Evolutionary conservation across 208 protist genomes (phyloP).

Genomic region (Acanthamoeba castellanii): DNA sequence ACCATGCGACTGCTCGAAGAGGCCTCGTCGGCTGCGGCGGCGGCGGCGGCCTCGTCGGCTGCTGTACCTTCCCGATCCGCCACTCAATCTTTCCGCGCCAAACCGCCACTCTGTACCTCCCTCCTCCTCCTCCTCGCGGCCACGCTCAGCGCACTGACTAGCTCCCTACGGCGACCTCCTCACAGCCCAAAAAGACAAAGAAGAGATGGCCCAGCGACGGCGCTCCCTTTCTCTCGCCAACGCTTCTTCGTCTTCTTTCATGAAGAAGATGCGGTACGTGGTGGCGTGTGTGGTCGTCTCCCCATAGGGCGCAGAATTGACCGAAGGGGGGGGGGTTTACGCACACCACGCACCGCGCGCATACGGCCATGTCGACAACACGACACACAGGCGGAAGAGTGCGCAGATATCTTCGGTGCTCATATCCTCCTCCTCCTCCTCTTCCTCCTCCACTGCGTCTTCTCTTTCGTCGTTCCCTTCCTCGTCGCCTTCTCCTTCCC

Average conservation of each 20-base stretch:
- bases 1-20: background rate
- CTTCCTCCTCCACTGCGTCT: background rate
- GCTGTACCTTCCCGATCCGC: too few relatives aligned
- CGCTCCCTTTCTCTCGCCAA: constrained; percentile 1
- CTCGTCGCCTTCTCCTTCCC: background rate
- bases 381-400: background rate
- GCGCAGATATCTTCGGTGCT: background rate
- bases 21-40: background rate
- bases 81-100: background rate
- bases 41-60: background rate
- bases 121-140: background rate
- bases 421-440: background rate
- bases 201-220: background rate
- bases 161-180: background rate
- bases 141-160: background rate
- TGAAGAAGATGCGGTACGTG: background rate
- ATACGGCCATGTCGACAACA: background rate
- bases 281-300: background rate
- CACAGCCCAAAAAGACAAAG: background rate
- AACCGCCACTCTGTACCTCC: background rate
- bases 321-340: too few relatives aligned
- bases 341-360: too few relatives aligned
- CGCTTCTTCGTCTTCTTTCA: background rate
- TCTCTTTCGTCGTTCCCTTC: background rate
- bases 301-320: too few relatives aligned